Evolutionary conservation across 2,329 filamentous ascomycete species (phyloP).

Genomic region (Arthrobotrys conoides): DNA sequence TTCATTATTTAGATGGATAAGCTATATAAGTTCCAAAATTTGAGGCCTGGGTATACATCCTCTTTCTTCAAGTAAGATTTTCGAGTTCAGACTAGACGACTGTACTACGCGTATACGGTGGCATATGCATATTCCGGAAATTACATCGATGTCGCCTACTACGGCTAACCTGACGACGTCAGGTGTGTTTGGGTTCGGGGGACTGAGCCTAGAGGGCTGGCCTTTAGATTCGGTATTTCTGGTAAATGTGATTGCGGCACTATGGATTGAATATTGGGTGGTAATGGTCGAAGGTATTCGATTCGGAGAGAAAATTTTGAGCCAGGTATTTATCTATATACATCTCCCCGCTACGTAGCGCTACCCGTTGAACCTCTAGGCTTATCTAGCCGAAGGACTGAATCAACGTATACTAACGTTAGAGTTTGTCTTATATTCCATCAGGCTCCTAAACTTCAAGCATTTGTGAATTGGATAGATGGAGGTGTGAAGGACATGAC

Average conservation of each 20-base stretch:
- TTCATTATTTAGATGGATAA: too few relatives aligned
- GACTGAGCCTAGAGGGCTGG: neutral
- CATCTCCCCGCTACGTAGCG: too few relatives aligned
- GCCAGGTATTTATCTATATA: neutral
- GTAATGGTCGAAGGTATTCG: neutral
- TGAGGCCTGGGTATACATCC: too few relatives aligned
- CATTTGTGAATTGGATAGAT: neutral
- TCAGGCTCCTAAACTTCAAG: conserved; percentile 10
- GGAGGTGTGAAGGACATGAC: neutral
- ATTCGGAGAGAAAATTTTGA: neutral
- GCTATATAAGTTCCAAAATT: too few relatives aligned
- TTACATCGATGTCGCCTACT: neutral
- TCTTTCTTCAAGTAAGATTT: neutral
- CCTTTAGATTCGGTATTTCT: conserved; percentile 7
- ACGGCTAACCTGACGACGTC: neutral
- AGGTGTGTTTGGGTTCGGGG: neutral
- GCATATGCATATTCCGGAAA: neutral
- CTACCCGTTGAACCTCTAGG: too few relatives aligned
- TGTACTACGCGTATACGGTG: neutral
- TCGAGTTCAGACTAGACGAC: neutral
- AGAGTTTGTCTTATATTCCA: neutral
- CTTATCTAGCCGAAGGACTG: too few relatives aligned
- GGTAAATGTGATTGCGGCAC: neutral
- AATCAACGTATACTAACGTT: neutral
- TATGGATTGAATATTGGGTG: conserved; percentile 26